A percentile compares a stretch with the other conserved stretches of the same genome.
phyloP scores from a whole-genome alignment of 768 basidiomycete genomes.

The Porpolomopsis calyptriformis region DNA sequence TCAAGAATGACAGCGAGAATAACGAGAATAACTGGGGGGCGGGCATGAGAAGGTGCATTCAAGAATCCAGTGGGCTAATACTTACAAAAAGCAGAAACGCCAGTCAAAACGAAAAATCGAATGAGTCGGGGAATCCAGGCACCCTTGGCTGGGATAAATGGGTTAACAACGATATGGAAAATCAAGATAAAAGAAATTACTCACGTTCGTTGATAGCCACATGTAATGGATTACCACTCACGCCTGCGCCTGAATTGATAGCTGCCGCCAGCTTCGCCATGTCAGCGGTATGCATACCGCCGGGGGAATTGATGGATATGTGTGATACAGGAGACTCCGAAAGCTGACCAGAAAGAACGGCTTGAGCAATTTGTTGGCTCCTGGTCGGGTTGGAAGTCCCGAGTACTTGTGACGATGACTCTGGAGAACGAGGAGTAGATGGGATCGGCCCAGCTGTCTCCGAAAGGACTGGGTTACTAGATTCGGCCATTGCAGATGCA shows the following conservation, averaged over 20 bases:
- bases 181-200: slow-evolving; percentile 7
- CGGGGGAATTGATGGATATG: slow-evolving; percentile 15
- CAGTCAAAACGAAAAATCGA: slow-evolving; percentile 47
- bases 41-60: neutral
- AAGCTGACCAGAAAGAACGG: slow-evolving; percentile 31
- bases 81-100: slow-evolving; percentile 59
- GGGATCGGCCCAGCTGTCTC: neutral
- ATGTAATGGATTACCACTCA: slow-evolving; percentile 51
- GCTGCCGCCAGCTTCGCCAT: slow-evolving; percentile 34
- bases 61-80: slow-evolving; percentile 8
- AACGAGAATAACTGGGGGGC: slow-evolving; percentile 59
- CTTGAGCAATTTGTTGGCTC: slow-evolving; percentile 38
- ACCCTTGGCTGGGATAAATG: slow-evolving; percentile 44
- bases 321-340: slow-evolving; percentile 14
- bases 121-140: slow-evolving; percentile 54
- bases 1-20: slow-evolving; percentile 84
- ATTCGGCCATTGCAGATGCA: slow-evolving; percentile 18
- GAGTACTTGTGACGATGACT: slow-evolving; percentile 2
- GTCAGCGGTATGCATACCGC: slow-evolving; percentile 13
- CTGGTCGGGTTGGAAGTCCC: slow-evolving; percentile 13
- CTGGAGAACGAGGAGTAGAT: neutral
- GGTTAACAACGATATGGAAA: neutral
- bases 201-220: slow-evolving; percentile 75
- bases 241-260: slow-evolving; percentile 32
- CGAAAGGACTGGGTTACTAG: neutral